Base-by-base conservation (phyloP, 768 basidiomycete genomes). In the Boletus eberwhitei region DNA sequence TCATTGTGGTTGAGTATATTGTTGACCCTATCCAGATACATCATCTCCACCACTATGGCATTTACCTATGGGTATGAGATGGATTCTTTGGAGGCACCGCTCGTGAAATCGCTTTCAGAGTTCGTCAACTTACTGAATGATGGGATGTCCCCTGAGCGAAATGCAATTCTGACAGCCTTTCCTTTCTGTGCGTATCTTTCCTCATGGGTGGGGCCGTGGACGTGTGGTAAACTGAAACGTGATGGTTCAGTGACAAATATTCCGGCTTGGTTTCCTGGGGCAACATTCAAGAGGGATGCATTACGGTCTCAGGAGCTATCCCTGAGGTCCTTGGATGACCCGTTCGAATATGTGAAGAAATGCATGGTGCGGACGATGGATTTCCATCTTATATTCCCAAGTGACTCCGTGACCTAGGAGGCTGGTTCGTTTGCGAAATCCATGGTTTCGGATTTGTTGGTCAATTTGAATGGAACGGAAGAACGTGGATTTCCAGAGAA, bases 31-130 rank as follows among this genome's bases (percentile, higher is more conserved):
- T 32, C 3, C 19, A 71, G 70, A 34, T 69, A 71, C 19, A 64
- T 71, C 36, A 50, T 67, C 35, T 71, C 69, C 21, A 65, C 71
- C 35, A 71, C 68, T 2, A 71, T 69, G 69, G 52, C 55, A 4
- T 56, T 61, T 42, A 71, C 70, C 2, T 71, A 69, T 42, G 67
- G 67, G 35, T 69, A 69, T 12, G 60, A 71, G 46, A 58, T 38
- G 16, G 45, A 60, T 40, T 68, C 67, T 5, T 44, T 69, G 56
- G 58, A 71, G 9, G 63, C 57, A 8, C 68, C 65, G 2, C 52
- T 69, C 16, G 65, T 68, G 40, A 64, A 58, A 39, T 59, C 70
- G 5, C 53, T 69, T 11, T 51, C 57, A 2, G 67, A 71, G n/a
- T 55, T 66, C 6, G 52, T 57, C 29, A 57, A 54, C 6, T 26